phyloP scores from a whole-genome alignment of 352 stramenopile species.

The Pythium dissimile region DNA sequence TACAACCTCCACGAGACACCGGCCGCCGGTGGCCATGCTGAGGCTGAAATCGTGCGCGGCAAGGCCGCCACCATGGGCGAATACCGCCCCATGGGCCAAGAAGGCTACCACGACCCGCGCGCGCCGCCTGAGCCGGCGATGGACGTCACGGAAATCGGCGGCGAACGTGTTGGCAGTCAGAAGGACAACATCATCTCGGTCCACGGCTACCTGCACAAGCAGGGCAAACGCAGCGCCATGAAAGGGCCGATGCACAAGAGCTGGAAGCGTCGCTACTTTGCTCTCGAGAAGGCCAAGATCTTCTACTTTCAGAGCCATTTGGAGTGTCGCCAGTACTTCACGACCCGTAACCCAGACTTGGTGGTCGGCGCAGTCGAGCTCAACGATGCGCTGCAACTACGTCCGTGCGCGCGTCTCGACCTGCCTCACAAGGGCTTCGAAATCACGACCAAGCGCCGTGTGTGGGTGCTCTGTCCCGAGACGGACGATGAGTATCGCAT shows the following conservation, averaged over 20 bases:
- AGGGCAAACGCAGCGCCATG: constrained; percentile 78
- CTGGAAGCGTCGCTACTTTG: constrained; percentile 86
- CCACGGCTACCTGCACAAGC: constrained; percentile 89
- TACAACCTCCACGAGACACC: constrained; percentile 71
- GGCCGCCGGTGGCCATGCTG: constrained; percentile 35
- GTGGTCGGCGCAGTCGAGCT: constrained; percentile 80
- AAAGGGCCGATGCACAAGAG: constrained; percentile 87
- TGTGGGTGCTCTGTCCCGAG: constrained; percentile 85
- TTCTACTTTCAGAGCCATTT: constrained; percentile 88
- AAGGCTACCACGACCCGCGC: constrained; percentile 39
- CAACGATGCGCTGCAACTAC: constrained; percentile 83
- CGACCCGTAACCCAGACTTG: constrained; percentile 74
- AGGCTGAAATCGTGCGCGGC: constrained; percentile 59
- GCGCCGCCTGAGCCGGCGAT: constrained; percentile 47
- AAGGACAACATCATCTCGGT: constrained; percentile 88
- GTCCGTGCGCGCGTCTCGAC: constrained; percentile 72
- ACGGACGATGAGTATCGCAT: constrained; percentile 81
- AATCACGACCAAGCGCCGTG: constrained; percentile 72
- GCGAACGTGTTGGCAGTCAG: constrained; percentile 27
- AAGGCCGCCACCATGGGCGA: constrained; percentile 12
- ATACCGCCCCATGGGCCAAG: constrained; percentile 22
- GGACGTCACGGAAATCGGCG: constrained; percentile 61
- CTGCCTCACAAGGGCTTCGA: constrained; percentile 80
- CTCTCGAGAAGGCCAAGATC: constrained; percentile 84
- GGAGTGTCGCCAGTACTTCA: constrained; percentile 87